These are phyloP conservation scores for Clonostachys rhizophaga DNA, from an alignment of 2,329 filamentous ascomycete species.

Conservation along the genomic window DNA sequence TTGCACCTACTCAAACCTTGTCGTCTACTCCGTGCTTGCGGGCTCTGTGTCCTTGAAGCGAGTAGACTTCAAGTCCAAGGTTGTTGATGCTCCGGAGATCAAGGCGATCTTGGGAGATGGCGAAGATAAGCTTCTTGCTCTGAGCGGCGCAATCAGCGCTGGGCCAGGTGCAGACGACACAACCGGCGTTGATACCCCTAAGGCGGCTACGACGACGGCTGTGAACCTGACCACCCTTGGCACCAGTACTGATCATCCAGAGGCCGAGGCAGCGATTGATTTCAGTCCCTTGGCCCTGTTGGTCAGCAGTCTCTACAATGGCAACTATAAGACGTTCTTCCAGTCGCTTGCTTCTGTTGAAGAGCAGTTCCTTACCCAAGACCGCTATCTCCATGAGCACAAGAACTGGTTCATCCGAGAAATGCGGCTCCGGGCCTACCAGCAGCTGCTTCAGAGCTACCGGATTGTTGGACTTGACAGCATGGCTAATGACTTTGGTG, in stretches of 20 bases:
- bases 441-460: slow-evolving; percentile 96
- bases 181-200: slow-evolving; percentile 54
- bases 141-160: slow-evolving; percentile 75
- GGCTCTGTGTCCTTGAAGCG: slow-evolving; percentile 93
- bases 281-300: slow-evolving; percentile 84
- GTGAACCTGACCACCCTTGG: slow-evolving; percentile 89
- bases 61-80: slow-evolving; percentile 98
- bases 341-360: slow-evolving; percentile 83
- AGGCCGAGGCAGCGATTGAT: slow-evolving; percentile 78
- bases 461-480: slow-evolving; percentile 93
- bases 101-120: slow-evolving; percentile 91
- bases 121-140: slow-evolving; percentile 79
- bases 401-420: slow-evolving; percentile 96
- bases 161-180: slow-evolving; percentile 78
- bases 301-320: slow-evolving; percentile 87
- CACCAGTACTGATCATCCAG: slow-evolving; percentile 64
- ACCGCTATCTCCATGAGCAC: slow-evolving; percentile 94
- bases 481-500: slow-evolving; percentile 96
- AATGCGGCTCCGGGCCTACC: slow-evolving; percentile 95
- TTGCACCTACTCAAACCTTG: slow-evolving; percentile 91
- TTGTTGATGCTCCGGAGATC: slow-evolving; percentile 97
- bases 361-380: slow-evolving; percentile 88
- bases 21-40: slow-evolving; percentile 92
- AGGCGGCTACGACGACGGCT: slow-evolving; percentile 49
- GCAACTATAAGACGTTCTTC: slow-evolving; percentile 94